Evolutionary conservation across 164 flowering plant genomes (phyloP).

Genomic region (Dillenia turbinata): DNA sequence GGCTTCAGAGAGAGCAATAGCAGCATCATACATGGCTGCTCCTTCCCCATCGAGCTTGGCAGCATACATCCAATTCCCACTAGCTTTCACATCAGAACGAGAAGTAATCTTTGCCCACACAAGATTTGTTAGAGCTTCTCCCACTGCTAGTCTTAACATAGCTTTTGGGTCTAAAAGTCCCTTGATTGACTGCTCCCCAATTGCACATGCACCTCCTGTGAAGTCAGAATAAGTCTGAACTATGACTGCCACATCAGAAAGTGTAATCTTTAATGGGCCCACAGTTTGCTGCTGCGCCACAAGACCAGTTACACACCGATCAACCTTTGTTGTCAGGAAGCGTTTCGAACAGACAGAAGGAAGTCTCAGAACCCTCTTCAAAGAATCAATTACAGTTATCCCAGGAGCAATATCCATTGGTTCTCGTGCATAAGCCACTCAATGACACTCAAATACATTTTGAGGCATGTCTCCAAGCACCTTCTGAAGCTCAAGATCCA

Average conservation of each 20-base stretch:
- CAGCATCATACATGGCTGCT: conserved; percentile 96
- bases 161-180: conserved; percentile 85
- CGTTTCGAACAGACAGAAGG: conserved; percentile 91
- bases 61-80: conserved; percentile 99
- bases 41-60: conserved; percentile 98
- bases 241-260: conserved; percentile 93
- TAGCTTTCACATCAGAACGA: conserved; percentile 87
- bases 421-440: conserved; percentile 36
- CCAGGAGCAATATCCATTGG: conserved; percentile 92
- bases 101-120: conserved; percentile 93
- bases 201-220: conserved; percentile 94
- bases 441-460: conserved; percentile 69
- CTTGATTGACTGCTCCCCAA: conserved; percentile 94
- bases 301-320: conserved; percentile 96
- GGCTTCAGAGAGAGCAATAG: conserved; percentile 73
- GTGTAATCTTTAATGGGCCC: conserved; percentile 88
- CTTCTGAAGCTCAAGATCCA: conserved; percentile 90
- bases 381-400: conserved; percentile 60
- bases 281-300: conserved; percentile 98
- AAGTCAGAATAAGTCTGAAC: conserved; percentile 65
- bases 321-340: conserved; percentile 88
- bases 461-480: conserved; percentile 97
- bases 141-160: conserved; percentile 91
- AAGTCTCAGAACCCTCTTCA: conserved; percentile 83
- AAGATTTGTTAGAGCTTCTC: conserved; percentile 96